These are phyloP conservation scores for Epipyxis sp. DNA, from an alignment of 108 stramenopile genomes.

Conservation along the genomic window DNA sequence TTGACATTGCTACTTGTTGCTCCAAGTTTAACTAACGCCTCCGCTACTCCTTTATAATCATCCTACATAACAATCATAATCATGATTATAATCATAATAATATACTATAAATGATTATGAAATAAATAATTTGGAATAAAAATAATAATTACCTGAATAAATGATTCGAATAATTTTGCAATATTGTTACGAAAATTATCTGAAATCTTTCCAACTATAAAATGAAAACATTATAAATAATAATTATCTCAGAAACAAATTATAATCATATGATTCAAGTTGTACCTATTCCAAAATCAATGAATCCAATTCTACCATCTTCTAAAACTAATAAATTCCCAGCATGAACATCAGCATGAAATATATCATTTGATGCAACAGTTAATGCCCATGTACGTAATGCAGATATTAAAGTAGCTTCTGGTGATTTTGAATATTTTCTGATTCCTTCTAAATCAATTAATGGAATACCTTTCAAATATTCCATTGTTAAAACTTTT, in stretches of 20 bases:
- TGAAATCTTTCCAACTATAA: constrained; percentile 64
- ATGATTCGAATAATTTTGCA: background rate
- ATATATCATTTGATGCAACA: constrained; percentile 82
- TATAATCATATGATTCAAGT: background rate
- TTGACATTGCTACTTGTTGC: constrained; percentile 82
- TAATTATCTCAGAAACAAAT: background rate
- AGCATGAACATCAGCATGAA: constrained; percentile 95
- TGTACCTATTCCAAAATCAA: constrained; percentile 84
- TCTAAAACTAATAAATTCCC: constrained; percentile 72
- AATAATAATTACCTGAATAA: constrained; percentile 10
- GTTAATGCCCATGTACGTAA: constrained; percentile 85
- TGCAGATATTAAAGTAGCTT: constrained; percentile 77
- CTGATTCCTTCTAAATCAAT: constrained; percentile 71
- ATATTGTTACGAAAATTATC: background rate
- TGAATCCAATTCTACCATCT: constrained; percentile 89
- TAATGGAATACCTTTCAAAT: constrained; percentile 76
- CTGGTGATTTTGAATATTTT: constrained; percentile 67
- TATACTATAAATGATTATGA: too few relatives aligned
- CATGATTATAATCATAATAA: too few relatives aligned
- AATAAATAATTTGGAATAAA: too few relatives aligned
- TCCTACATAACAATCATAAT: background rate
- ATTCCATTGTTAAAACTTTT: constrained; percentile 80
- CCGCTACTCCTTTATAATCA: constrained; percentile 67
- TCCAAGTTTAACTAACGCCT: constrained; percentile 77
- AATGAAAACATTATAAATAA: background rate